Evolutionary conservation across 2,329 filamentous ascomycete genomes (phyloP).

Genomic region (Cladophialophora carrionii): DNA sequence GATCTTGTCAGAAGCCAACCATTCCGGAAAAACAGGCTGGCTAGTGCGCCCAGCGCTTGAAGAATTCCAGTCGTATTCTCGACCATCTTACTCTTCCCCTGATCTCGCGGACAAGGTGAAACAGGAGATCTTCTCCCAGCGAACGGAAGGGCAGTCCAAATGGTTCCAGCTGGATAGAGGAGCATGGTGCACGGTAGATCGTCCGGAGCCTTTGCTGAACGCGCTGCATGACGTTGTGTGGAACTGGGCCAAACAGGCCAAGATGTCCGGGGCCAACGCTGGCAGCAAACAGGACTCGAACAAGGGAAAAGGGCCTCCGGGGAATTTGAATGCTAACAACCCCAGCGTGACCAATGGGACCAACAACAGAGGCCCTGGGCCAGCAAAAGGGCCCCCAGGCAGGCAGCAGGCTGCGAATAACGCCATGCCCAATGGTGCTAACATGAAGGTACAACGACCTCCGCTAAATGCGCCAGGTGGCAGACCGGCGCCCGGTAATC

Average conservation of each 20-base stretch:
- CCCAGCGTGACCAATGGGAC: conserved; percentile 10
- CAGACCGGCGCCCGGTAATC: conserved; percentile 7
- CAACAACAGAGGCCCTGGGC: neutral
- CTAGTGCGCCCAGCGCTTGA: conserved; percentile 36
- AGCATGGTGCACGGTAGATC: conserved; percentile 31
- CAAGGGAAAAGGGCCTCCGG: conserved; percentile 10
- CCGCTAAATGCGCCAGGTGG: neutral
- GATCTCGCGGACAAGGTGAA: conserved; percentile 32
- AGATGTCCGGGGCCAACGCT: conserved; percentile 11
- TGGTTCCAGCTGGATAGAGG: conserved; percentile 36
- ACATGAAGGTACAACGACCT: conserved; percentile 10
- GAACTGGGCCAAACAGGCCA: conserved; percentile 30
- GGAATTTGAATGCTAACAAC: conserved; percentile 5
- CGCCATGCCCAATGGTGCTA: conserved; percentile 12
- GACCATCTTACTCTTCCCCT: conserved; percentile 33
- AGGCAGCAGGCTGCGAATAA: conserved; percentile 2
- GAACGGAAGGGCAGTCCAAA: conserved; percentile 18
- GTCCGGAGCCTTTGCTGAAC: conserved; percentile 31
- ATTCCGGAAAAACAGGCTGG: conserved; percentile 30
- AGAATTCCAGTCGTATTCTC: conserved; percentile 35
- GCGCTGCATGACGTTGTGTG: conserved; percentile 35
- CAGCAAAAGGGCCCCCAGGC: conserved; percentile 15
- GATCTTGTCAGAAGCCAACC: conserved; percentile 31
- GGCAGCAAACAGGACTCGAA: neutral
- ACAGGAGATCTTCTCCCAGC: conserved; percentile 32